phyloP scores from a whole-genome alignment of 106 monocot genomes.

The Iris macrosiphon region DNA sequence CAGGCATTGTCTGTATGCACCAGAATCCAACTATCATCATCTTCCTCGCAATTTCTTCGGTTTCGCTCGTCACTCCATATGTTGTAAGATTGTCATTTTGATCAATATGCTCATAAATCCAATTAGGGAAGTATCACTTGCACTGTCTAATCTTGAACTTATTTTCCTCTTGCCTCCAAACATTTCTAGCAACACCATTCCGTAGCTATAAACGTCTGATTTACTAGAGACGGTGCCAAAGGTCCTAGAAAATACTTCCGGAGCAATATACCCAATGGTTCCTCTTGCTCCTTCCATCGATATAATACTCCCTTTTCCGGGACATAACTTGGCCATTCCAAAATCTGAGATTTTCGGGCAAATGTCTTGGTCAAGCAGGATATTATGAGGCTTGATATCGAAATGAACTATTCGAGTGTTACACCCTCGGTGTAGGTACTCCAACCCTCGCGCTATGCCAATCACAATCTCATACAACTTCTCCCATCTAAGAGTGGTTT shows the following conservation, averaged over 20 bases:
- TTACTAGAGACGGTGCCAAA: constrained; percentile 9
- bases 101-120: constrained; percentile 10
- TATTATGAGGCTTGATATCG: constrained; percentile 26
- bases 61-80: constrained; percentile 3
- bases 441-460: constrained; percentile 26
- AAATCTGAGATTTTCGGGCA: constrained; percentile 15
- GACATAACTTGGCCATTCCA: constrained; percentile 6
- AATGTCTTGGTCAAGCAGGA: constrained; percentile 13
- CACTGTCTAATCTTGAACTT: not conserved
- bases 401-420: constrained; percentile 36
- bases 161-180: constrained; percentile 4
- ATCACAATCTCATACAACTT: constrained; percentile 17
- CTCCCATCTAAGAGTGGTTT: constrained; percentile 1
- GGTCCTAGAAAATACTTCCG: not conserved
- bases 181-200: constrained; percentile 7
- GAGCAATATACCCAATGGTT: constrained; percentile 10
- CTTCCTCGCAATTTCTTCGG: constrained; percentile 1
- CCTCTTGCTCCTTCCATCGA: constrained; percentile 8
- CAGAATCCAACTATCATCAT: constrained; percentile 20
- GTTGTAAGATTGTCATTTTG: not conserved
- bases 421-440: constrained; percentile 27
- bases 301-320: constrained; percentile 1
- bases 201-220: constrained; percentile 15
- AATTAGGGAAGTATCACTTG: constrained; percentile 5
- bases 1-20: constrained; percentile 14